Evolutionary conservation across 371 early-diverging fungal species (phyloP).

Genomic region (Mucor circinelloides): DNA sequence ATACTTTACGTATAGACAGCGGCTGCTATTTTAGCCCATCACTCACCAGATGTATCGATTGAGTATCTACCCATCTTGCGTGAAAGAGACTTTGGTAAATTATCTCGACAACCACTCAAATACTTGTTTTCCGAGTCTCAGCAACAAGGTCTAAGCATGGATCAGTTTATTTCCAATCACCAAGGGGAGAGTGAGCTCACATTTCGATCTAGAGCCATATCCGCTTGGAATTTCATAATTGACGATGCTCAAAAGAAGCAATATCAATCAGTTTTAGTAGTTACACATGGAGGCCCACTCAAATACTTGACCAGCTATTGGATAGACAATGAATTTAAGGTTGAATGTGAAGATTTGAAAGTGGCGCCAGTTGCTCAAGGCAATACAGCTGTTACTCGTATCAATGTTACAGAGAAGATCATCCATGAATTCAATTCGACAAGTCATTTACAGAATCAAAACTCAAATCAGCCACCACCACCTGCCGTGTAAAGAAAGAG

Average conservation of each 20-base stretch:
- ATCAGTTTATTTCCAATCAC: constrained; percentile 15
- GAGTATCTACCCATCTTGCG: constrained; percentile 22
- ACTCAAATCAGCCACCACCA: constrained; percentile 11
- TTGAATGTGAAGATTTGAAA: not conserved
- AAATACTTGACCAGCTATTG: constrained; percentile 23
- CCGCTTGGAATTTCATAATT: constrained; percentile 28
- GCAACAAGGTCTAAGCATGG: constrained; percentile 1
- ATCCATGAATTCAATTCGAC: constrained; percentile 29
- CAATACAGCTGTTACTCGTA: constrained; percentile 42
- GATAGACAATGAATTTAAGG: constrained; percentile 16
- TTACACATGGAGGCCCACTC: constrained; percentile 49
- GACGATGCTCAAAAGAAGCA: constrained; percentile 18
- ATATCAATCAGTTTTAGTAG: constrained; percentile 30
- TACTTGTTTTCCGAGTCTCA: constrained; percentile 9
- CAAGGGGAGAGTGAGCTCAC: constrained; percentile 32
- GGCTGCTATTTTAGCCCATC: constrained; percentile 24
- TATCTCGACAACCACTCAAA: constrained; percentile 26
- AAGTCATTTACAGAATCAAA: constrained; percentile 16
- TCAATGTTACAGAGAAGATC: constrained; percentile 7
- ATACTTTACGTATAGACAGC: constrained; percentile 23
- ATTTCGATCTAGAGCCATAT: constrained; percentile 22
- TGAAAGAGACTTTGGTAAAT: constrained; percentile 40
- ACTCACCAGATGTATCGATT: constrained; percentile 17
- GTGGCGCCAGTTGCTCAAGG: constrained; percentile 23
- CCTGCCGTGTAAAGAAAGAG: constrained; percentile 14